These are phyloP conservation scores for Apiospora malaysiana DNA, from an alignment of 2,329 filamentous ascomycete species.

Conservation along the genomic window DNA sequence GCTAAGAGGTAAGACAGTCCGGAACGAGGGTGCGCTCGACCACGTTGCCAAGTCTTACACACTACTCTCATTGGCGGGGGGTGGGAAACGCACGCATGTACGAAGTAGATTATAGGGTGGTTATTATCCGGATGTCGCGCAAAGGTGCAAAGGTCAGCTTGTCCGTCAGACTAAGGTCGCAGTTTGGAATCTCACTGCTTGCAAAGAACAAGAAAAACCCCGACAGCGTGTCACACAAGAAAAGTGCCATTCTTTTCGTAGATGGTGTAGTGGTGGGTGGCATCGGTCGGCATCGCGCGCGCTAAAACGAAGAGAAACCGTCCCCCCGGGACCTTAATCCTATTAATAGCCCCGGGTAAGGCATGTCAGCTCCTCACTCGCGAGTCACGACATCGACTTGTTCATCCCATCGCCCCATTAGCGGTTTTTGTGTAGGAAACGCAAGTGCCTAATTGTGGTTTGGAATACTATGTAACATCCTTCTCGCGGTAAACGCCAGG, in stretches of 20 bases:
- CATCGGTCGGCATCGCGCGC: not conserved
- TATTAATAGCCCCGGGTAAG: not conserved
- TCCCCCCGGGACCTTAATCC: not conserved
- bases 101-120: not conserved
- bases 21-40: too few species aligned
- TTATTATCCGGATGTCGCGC: too few species aligned
- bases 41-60: too few species aligned
- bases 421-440: not conserved
- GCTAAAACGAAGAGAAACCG: slow-evolving; percentile 5
- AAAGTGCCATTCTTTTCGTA: not conserved
- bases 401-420: not conserved
- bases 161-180: not conserved
- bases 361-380: not conserved
- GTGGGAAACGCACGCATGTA: not conserved
- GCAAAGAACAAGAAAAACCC: not conserved
- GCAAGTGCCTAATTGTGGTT: not conserved
- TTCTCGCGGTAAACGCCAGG: not conserved
- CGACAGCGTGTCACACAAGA: not conserved
- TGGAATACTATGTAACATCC: not conserved
- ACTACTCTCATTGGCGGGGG: not conserved
- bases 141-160: not conserved
- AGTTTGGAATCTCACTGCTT: not conserved
- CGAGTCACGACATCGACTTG: not conserved
- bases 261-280: not conserved
- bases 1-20: not conserved